Conservation (phyloP, 331 rosid genomes). For the Dryas integrifolia region DNA sequence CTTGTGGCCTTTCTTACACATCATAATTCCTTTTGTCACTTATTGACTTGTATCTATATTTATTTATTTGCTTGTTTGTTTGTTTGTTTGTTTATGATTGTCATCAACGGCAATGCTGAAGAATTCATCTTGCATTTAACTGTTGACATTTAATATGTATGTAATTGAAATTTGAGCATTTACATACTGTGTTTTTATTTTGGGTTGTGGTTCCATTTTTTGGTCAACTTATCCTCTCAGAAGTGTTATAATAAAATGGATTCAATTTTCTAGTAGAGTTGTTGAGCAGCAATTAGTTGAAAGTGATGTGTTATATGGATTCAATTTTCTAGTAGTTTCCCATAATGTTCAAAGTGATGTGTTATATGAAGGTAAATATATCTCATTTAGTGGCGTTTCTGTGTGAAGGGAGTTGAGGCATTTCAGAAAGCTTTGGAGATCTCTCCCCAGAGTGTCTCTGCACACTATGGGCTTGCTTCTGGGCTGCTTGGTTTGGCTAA, state of each 20-base stretch:
- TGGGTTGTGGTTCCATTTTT: not conserved
- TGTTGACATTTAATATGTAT: not conserved
- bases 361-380: not conserved
- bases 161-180: not conserved
- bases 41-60: slow-evolving; percentile 1
- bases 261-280: not conserved
- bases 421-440: slow-evolving; percentile 73
- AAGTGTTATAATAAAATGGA: not conserved
- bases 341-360: not conserved
- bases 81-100: not conserved
- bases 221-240: not conserved
- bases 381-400: slow-evolving; percentile 28
- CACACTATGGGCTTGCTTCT: slow-evolving; percentile 80
- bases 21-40: not conserved
- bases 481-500: slow-evolving; percentile 81
- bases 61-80: not conserved
- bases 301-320: not conserved
- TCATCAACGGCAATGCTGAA: not conserved
- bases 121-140: not conserved
- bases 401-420: slow-evolving; percentile 73
- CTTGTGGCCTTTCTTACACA: not conserved
- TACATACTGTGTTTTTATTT: not conserved
- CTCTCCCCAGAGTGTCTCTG: slow-evolving; percentile 64
- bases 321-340: not conserved
- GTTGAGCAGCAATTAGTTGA: not conserved